phyloP scores from a whole-genome alignment of 2,329 filamentous ascomycete genomes.

The Phoma sp. region DNA sequence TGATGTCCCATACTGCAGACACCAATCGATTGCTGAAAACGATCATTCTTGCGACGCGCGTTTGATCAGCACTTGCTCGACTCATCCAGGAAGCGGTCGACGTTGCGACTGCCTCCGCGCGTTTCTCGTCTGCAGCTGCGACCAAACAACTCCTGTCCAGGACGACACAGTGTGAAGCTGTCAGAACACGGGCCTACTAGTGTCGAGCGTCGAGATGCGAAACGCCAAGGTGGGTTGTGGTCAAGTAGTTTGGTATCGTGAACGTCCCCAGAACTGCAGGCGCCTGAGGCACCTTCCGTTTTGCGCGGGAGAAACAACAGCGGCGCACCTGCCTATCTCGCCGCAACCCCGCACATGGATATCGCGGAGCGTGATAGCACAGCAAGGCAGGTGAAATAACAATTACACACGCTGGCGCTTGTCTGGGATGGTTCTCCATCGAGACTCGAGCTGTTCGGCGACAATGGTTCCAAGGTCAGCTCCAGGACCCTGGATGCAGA shows the following conservation, averaged over 20 bases:
- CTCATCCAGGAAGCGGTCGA: not conserved
- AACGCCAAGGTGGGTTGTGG: not conserved
- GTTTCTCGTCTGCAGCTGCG: not conserved
- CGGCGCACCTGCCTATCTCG: slow-evolving; percentile 12
- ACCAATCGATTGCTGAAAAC: no score
- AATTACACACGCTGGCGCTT: not conserved
- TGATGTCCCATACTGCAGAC: no score
- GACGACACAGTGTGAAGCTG: not conserved
- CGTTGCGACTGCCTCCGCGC: not conserved
- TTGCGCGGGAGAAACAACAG: slow-evolving; percentile 7
- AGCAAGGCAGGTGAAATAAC: not conserved
- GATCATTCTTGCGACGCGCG: no score
- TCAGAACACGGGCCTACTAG: not conserved
- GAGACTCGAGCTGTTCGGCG: not conserved
- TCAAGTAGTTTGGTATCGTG: not conserved
- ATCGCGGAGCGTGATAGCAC: not conserved
- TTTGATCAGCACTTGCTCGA: no score
- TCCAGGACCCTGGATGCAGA: slow-evolving; percentile 10
- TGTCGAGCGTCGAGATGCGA: not conserved
- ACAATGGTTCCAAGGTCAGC: slow-evolving; percentile 1
- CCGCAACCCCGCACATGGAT: slow-evolving; percentile 3
- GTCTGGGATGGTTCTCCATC: not conserved
- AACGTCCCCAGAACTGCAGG: not conserved
- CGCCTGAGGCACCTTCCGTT: slow-evolving; percentile 9
- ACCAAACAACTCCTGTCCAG: not conserved